Conservation (phyloP, 2,329 filamentous ascomycete species). For the Alternaria panax region DNA sequence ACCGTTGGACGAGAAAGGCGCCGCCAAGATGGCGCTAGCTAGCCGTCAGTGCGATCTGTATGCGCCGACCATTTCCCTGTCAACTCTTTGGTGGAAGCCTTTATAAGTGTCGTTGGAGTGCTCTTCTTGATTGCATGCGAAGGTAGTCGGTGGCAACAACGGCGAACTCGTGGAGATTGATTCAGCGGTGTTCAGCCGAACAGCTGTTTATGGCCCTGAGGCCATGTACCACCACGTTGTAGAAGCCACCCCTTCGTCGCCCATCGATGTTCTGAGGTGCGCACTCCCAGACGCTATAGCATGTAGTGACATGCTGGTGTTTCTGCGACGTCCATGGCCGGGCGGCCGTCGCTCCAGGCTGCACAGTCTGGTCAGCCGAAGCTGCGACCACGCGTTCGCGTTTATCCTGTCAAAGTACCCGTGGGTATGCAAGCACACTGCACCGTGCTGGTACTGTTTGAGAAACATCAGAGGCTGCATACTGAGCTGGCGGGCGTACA, state of each 20-base stretch:
- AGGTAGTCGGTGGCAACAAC: neutral
- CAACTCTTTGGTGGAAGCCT: neutral
- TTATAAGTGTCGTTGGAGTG: neutral
- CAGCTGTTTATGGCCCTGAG: neutral
- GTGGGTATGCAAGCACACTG: neutral
- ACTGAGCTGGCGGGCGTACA: slow-evolving; percentile 1
- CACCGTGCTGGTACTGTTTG: neutral
- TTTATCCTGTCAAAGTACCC: neutral
- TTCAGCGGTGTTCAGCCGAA: neutral
- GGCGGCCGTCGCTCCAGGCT: neutral
- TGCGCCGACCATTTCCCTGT: slow-evolving; percentile 14
- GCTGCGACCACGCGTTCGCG: slow-evolving; percentile 3
- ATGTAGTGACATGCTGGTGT: slow-evolving; percentile 1
- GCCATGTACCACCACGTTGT: neutral
- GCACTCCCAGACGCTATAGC: neutral
- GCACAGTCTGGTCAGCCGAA: neutral
- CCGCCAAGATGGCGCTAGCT: slow-evolving; percentile 18
- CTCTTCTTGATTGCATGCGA: neutral
- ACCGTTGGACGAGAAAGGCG: slow-evolving; percentile 24
- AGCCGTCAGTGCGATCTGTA: slow-evolving; percentile 12
- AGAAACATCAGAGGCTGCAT: neutral
- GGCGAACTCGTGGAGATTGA: neutral
- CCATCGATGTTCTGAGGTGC: neutral
- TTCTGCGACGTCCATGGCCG: neutral
- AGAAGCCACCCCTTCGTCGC: neutral